Conservation (phyloP, 2,329 filamentous ascomycete species). For the Pezicula radicicola region DNA sequence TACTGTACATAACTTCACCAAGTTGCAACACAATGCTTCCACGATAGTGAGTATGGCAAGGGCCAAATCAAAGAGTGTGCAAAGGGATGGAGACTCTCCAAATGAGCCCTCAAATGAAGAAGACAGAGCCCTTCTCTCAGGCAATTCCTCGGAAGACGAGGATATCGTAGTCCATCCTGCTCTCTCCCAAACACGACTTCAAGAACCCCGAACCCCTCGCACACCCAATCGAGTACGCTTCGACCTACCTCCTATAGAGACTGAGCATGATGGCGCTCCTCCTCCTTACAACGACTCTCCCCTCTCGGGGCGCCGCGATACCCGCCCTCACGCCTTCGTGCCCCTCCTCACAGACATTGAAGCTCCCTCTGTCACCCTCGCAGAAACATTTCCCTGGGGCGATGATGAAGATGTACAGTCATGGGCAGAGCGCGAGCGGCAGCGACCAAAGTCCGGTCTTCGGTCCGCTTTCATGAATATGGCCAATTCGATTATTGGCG, state of each 20-base stretch:
- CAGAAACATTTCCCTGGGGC: slow-evolving; percentile 26
- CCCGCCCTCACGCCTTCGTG: slow-evolving; percentile 29
- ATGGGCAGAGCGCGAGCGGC: slow-evolving; percentile 51
- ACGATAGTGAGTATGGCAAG: slow-evolving; percentile 39
- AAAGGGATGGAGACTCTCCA: slow-evolving; percentile 20
- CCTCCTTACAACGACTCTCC: slow-evolving; percentile 38
- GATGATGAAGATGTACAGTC: slow-evolving; percentile 39
- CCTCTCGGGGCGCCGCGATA: slow-evolving; percentile 26
- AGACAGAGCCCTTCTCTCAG: slow-evolving; percentile 35
- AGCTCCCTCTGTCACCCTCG: slow-evolving; percentile 74
- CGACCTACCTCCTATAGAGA: slow-evolving; percentile 27
- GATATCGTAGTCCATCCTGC: slow-evolving; percentile 25
- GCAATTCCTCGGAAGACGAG: slow-evolving; percentile 23
- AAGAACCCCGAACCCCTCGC: slow-evolving; percentile 22
- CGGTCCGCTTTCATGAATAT: slow-evolving; percentile 97
- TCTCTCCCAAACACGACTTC: slow-evolving; percentile 3
- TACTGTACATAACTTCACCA: neutral
- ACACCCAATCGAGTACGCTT: slow-evolving; percentile 31
- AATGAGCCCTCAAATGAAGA: slow-evolving; percentile 29
- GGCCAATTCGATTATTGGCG: slow-evolving; percentile 95
- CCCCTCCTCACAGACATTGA: slow-evolving; percentile 82
- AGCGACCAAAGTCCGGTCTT: slow-evolving; percentile 79
- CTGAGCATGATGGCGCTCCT: slow-evolving; percentile 30
- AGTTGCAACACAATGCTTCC: slow-evolving; percentile 33
- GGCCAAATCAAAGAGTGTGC: slow-evolving; percentile 32